These are phyloP conservation scores for Herpetomonas tarakana DNA, from an alignment of 208 protist genomes.

Conservation along the genomic window DNA sequence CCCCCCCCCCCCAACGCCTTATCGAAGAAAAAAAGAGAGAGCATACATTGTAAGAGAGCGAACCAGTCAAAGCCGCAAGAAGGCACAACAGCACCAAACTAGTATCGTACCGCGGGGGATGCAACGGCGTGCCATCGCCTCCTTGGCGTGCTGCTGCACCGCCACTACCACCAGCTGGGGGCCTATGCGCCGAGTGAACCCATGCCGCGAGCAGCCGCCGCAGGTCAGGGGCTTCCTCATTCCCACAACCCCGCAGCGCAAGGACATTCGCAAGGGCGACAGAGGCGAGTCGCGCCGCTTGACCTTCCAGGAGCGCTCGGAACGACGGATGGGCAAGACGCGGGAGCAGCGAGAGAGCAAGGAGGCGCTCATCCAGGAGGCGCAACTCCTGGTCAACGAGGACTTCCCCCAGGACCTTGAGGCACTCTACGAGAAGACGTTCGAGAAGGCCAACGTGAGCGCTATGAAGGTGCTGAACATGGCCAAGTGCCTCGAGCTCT, in stretches of 20 bases:
- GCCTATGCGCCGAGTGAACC: no score
- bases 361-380: slow-evolving; percentile 70
- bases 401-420: slow-evolving; percentile 81
- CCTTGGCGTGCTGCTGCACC: no score
- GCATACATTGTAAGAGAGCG: no score
- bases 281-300: slow-evolving; percentile 68
- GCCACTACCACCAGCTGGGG: no score
- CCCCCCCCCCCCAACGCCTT: no score
- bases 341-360: slow-evolving; percentile 48
- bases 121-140: no score
- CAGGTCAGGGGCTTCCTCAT: no score
- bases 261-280: slow-evolving; percentile 70
- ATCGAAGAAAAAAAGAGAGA: no score
- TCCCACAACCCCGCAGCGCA: slow-evolving; percentile 21
- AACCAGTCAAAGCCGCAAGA: no score
- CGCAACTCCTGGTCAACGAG: slow-evolving; percentile 51
- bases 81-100: no score
- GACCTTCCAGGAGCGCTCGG: slow-evolving; percentile 81
- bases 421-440: slow-evolving; percentile 42
- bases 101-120: no score
- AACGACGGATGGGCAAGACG: slow-evolving; percentile 73
- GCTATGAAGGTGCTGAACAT: slow-evolving; percentile 89
- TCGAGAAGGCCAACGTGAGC: slow-evolving; percentile 74
- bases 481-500: slow-evolving; percentile 80
- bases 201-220: no score